Conservation (phyloP, 306 rosid species). For the Glycyrrhiza uralensis region DNA sequence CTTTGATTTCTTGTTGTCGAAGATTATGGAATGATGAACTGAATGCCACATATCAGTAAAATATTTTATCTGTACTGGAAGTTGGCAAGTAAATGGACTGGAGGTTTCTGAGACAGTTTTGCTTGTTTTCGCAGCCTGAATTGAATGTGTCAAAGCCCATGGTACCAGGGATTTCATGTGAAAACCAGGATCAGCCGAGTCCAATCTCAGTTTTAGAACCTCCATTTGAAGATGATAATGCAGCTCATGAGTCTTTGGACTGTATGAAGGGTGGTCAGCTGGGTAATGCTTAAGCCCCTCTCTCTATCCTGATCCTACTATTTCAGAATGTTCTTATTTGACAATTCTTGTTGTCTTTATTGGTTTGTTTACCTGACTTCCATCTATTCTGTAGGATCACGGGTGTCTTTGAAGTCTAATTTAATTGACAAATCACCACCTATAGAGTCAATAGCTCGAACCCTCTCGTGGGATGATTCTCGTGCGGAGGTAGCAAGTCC, state of each 20-base stretch:
- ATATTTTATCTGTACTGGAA: background rate
- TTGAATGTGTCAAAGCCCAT: constrained; percentile 44
- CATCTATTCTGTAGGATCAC: constrained; percentile 47
- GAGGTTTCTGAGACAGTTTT: constrained; percentile 18
- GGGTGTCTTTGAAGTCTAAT: constrained; percentile 50
- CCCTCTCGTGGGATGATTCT: constrained; percentile 76
- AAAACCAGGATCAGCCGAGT: constrained; percentile 89
- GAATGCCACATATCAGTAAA: background rate
- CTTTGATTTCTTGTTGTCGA: background rate
- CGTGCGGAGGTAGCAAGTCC: constrained; percentile 59
- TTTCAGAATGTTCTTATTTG: background rate
- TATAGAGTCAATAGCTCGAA: constrained; percentile 87
- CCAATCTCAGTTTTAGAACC: constrained; percentile 92
- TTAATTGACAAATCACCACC: constrained; percentile 98
- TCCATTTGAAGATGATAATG: constrained; percentile 66
- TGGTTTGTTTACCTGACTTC: background rate
- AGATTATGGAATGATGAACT: constrained; percentile 11
- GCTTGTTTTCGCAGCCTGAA: constrained; percentile 46
- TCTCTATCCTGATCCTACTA: constrained; percentile 1
- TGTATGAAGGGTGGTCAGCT: constrained; percentile 46
- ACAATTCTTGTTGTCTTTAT: background rate
- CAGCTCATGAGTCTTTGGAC: constrained; percentile 41
- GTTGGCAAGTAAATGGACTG: constrained; percentile 5
- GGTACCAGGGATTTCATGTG: constrained; percentile 42
- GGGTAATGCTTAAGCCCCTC: constrained; percentile 43